These are phyloP conservation scores for Phlebiopsis flavidoalba DNA, from an alignment of 768 basidiomycete species.

Conservation along the genomic window DNA sequence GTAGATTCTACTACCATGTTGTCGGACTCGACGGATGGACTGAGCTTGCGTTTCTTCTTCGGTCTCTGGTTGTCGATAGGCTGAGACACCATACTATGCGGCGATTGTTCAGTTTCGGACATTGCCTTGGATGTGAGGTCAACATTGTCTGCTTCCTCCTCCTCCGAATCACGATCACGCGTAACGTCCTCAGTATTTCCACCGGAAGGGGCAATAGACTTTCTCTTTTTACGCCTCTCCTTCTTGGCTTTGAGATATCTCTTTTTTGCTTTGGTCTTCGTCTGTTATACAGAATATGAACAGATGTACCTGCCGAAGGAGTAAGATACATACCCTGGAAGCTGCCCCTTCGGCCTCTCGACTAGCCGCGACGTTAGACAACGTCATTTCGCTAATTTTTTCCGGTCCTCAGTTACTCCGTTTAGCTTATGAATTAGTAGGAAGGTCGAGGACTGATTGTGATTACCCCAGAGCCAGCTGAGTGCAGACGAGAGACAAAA, in stretches of 20 bases:
- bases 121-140: conserved; percentile 1
- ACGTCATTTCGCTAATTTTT: not conserved
- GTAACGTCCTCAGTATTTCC: not conserved
- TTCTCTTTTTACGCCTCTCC: conserved; percentile 52
- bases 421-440: not conserved
- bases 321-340: not conserved
- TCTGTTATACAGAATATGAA: conserved; percentile 22
- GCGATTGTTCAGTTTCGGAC: not conserved
- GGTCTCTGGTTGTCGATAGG: conserved; percentile 25
- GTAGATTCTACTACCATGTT: not conserved
- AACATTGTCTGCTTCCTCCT: not conserved
- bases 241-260: conserved; percentile 73
- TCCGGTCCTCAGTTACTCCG: not conserved
- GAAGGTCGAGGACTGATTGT: not conserved
- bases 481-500: not conserved
- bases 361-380: not conserved
- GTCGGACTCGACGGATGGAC: conserved; percentile 15
- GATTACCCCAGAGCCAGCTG: not conserved
- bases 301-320: not conserved
- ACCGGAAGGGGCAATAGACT: conserved; percentile 22
- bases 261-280: conserved; percentile 68
- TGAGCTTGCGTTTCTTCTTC: conserved; percentile 41
- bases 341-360: not conserved
- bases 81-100: not conserved
- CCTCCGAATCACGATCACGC: not conserved